A percentile compares a stretch with the other conserved stretches of the same genome.
Conservation (phyloP, 2,329 filamentous ascomycete species). For the Ascochyta koolunga region DNA sequence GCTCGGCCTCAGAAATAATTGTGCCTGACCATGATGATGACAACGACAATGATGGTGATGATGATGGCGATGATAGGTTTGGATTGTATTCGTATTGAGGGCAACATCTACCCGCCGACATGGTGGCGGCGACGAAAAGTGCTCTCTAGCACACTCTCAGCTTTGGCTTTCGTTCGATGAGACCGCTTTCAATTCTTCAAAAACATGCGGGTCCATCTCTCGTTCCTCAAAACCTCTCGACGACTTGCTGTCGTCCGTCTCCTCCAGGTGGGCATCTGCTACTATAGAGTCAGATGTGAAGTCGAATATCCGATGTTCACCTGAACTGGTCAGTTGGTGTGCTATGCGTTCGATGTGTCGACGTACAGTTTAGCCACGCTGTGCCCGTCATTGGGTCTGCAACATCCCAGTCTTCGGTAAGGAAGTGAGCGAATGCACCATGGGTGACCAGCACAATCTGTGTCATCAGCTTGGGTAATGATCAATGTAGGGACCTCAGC, state of each 20-base stretch:
- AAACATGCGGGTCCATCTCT: constrained; percentile 37
- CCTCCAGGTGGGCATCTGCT: constrained; percentile 36
- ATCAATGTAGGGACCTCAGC: background rate
- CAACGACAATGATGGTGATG: too few species aligned
- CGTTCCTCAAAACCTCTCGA: constrained; percentile 23
- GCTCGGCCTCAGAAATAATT: background rate
- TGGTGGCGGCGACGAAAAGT: background rate
- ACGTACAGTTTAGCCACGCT: constrained; percentile 42
- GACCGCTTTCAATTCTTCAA: constrained; percentile 35
- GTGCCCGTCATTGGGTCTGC: constrained; percentile 38
- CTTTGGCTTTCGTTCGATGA: constrained; percentile 14
- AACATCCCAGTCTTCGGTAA: constrained; percentile 76
- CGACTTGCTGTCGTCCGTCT: constrained; percentile 31
- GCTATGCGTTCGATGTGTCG: background rate
- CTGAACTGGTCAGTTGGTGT: constrained; percentile 5
- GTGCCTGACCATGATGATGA: too few species aligned
- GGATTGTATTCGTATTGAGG: background rate
- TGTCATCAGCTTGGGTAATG: constrained; percentile 30
- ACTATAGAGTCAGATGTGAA: constrained; percentile 34
- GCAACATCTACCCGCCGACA: background rate
- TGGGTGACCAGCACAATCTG: constrained; percentile 81
- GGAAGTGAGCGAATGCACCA: constrained; percentile 81
- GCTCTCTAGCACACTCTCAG: background rate
- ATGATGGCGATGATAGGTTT: too few species aligned
- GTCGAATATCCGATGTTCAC: constrained; percentile 40